Evolutionary conservation across 345 rosid species (phyloP).

Genomic region (Kernera saxatilis): DNA sequence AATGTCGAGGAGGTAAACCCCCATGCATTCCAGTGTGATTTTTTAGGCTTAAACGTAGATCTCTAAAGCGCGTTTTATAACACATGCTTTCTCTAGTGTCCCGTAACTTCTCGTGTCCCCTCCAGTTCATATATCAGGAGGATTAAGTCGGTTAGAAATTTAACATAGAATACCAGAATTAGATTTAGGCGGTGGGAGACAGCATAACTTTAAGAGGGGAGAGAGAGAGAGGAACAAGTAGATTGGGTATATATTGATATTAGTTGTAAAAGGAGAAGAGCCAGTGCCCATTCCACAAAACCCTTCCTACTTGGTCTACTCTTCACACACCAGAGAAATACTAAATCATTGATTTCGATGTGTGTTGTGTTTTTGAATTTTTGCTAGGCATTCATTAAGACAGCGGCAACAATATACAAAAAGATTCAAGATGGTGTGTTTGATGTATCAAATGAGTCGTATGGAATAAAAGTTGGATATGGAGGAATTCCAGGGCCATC

Average conservation of each 20-base stretch:
- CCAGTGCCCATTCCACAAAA: background rate
- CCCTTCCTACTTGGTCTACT: background rate
- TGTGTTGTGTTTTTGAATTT: background rate
- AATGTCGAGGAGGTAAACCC: slow-evolving; percentile 84
- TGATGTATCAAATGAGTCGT: slow-evolving; percentile 96
- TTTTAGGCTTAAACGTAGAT: background rate
- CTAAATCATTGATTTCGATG: background rate
- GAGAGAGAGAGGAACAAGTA: background rate
- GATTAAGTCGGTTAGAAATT: background rate
- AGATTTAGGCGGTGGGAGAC: background rate
- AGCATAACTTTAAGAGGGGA: background rate
- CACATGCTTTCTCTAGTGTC: background rate
- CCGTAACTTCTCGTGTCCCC: background rate
- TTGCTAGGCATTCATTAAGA: slow-evolving; percentile 81
- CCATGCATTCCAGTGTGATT: background rate
- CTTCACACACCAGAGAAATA: background rate
- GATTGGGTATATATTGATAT: background rate
- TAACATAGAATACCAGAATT: background rate
- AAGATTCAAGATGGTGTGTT: slow-evolving; percentile 98
- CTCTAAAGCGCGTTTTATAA: background rate
- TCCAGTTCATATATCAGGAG: background rate
- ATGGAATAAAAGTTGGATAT: slow-evolving; percentile 94
- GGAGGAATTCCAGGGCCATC: slow-evolving; percentile 97
- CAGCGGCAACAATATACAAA: slow-evolving; percentile 92
- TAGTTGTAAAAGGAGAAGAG: background rate